Evolutionary conservation across 345 rosid species (phyloP).

Genomic region (Pistacia vera): DNA sequence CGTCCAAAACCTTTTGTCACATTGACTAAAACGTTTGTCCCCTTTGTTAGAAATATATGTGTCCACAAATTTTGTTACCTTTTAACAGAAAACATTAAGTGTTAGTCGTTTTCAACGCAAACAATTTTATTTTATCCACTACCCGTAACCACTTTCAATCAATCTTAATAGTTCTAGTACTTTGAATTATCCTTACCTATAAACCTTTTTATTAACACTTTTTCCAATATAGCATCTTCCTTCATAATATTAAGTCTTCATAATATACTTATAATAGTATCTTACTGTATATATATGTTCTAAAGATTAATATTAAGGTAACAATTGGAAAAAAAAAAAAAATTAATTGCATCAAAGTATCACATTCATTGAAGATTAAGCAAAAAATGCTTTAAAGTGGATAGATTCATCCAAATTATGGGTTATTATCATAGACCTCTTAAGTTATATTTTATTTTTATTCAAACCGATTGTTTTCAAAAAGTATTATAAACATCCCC

Average conservation of each 20-base stretch:
- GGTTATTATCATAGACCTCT: too few species aligned
- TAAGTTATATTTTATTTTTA: too few species aligned
- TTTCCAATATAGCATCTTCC: conserved; percentile 2
- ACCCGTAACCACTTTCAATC: background rate
- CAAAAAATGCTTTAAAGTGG: too few species aligned
- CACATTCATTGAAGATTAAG: too few species aligned
- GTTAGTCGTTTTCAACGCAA: background rate
- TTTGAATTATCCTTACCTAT: background rate
- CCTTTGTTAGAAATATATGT: background rate
- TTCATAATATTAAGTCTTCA: background rate
- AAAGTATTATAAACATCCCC: too few species aligned
- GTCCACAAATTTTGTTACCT: background rate
- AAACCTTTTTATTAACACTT: background rate
- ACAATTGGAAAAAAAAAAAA: too few species aligned
- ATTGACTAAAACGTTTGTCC: background rate
- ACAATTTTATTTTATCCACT: background rate
- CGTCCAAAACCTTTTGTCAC: background rate
- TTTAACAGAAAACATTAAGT: background rate
- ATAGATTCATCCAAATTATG: too few species aligned
- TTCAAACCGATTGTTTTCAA: too few species aligned
- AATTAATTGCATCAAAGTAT: too few species aligned
- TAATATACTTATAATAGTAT: background rate
- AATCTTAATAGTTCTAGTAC: background rate
- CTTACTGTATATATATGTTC: too few species aligned
- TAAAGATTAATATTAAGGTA: too few species aligned